Evolutionary conservation across 148 eudicot species (phyloP), one percentile per base, ranked within the genome.

Genomic region (Silene uniflora): DNA sequence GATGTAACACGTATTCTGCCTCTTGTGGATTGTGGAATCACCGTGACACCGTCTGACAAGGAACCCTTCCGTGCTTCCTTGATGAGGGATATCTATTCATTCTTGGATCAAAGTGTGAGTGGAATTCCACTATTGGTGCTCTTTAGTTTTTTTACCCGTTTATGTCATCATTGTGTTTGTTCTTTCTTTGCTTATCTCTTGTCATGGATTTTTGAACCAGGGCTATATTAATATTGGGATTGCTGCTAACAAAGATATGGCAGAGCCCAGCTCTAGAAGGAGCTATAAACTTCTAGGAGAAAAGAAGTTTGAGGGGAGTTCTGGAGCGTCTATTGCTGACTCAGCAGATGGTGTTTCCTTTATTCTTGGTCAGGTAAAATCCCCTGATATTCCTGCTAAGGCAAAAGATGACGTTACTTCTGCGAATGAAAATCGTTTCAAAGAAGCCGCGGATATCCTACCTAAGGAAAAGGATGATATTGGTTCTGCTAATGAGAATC

Each of bases 61-160:
- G 97, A 89, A 82, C 73, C 89, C 64, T 79, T 83, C 3, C 82
- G 69, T 56, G 81, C 82, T 85, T 88, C 95, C 75, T 87, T 92
- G 69, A 79, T 82, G 64, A 87, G 97, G 88, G 91, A 88, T 75
- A 79, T 90, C 74, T 96, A 89, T 77, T 72, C 72, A 59, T 96
- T 96, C 85, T 93, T 96, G 64, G 94, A 92, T 83, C 90, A 83
- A 78, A 86, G 88, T 81, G 99, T 96, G 84, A 92, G 99, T 82
- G 24, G 68, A 49, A 6, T 55, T 82, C 32, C 46, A n/a, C 24
- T 23, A 23, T 32, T 44, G 24, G 23, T 24, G 11, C 39, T 27
- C 69, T 68, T 24, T 18, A 66, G 18, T 17, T 25, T 74, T 60
- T 32, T 79, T 58, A 46, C 32, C 49, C 21, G 47, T 10, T 55